Evolutionary conservation across 768 basidiomycete species (phyloP), one percentile per base, ranked within the genome.

Genomic region (Hygrophorus russula): DNA sequence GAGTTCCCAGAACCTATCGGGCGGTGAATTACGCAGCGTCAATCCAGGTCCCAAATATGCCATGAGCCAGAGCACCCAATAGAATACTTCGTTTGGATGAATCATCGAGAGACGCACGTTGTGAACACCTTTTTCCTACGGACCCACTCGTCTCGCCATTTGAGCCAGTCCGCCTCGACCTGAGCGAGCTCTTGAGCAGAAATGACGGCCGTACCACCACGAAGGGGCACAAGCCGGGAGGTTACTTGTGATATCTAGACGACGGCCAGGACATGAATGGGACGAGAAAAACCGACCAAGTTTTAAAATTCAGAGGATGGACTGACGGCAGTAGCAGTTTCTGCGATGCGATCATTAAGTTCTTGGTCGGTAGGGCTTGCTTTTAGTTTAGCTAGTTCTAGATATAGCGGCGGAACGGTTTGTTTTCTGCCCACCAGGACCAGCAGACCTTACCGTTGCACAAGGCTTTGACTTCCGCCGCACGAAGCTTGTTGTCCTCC

Each of bases 141-240:
- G 28, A 75, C 59, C 91, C 91, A 94, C 63, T 91, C 82, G 3
- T 71, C 68, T 48, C 82, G 68, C 89, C 89, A 93, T 54, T 73
- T 77, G 5, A 53, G 62, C 83, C 89, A 92, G 27, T 91, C 84
- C 1, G 60, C 57, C 46, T 91, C 80, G 41, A 92, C 65, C 46
- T 68, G 63, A 12, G 70, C 73, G 13, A 86, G 68, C 39, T 91
- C 87, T 49, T 79, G 77, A 6, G 76, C 65, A 13, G 84, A 84
- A 24, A 91, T 71, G 18, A 80, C 69, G 5, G 75, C 72, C 4
- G 74, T 70, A 20, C 82, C 85, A 20, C 73, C 67, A 28, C 82
- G 78, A 35, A 90, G 68, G 29, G 86, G 82, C 40, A 66, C 59
- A 6, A 91, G 68, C 46, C 73, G 71, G 13, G 60, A 63, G 6